Base-by-base conservation (phyloP, 1,139 yeast genomes). In the Debaryomyces nepalensis region DNA sequence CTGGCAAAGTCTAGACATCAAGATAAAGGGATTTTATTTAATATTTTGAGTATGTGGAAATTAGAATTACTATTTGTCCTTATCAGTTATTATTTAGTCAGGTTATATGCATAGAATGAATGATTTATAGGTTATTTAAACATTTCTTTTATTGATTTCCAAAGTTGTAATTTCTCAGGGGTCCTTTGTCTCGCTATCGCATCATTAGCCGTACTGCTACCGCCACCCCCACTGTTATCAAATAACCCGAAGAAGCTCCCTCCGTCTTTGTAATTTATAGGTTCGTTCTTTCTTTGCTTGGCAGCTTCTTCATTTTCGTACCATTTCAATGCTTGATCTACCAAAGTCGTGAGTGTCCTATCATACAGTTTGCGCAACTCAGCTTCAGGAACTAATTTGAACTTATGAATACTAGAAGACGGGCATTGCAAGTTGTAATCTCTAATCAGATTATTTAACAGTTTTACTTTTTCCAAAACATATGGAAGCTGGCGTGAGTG, bases 341-440 rank as follows among this genome's bases (percentile, higher is more conserved):
- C 47, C 33, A 58, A 50, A 20, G 46, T 27, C n/a, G 39, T 21
- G 3, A 40, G 12, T 3, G 41, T n/a, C 30, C 44, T 34, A 10
- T 40, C 38, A 39, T 33, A 42, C 50, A 46, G 49, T 16, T 60
- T 53, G 16, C 58, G 52, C 5, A 84, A 54, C 58, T 89, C 97
- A 3, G 63, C 66, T 3, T 75, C 81, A 0, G 69, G 55, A 0
- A 64, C 36, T 15, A 89, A 58, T 55, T 88, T 88, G 42, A 85
- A 68, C 50, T 83, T 82, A 47, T 91, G 89, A 0, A 95, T 80
- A 1, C 82, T 73, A 3, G 63, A 42, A 18, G 84, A 64, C 0
- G 97, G 97, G 1, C 95, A 87, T 55, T 87, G 95, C 21, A 89
- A 61, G 52, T 89, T 89, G 58, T 88, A 89, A 14, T 85, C 79